Base-by-base conservation (phyloP, 257 asterid species). In the Solanum virginianum region DNA sequence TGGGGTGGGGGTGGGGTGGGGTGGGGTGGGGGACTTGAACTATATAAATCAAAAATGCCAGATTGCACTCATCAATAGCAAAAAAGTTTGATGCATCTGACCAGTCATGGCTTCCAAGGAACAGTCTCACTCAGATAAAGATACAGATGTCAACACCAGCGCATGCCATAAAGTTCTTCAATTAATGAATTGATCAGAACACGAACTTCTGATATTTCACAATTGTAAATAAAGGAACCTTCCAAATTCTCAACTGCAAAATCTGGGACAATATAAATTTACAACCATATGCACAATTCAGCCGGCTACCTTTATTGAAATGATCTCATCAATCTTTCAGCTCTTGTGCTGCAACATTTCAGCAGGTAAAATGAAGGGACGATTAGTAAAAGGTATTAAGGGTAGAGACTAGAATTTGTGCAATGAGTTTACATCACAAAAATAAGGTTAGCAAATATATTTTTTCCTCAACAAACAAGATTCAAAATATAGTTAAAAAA, bases 321-420 rank as follows among this genome's bases (percentile, higher is more conserved):
- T 95, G 92, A 94, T 89, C 90, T 96, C 98, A 84, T 94, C 98
- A 43, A 96, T 91, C 92, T 92, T 96, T 90, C 97, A 93, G 94
- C 97, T 94, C 93, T 91, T 96, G 89, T 94, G 99, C 99, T 95
- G 98, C 94, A 88, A 80, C 79, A 57, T 89, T 86, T 82, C 70
- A 92, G 80, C 65, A 56, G 75, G 84, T 81, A 86, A 88, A 86
- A 89, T 79, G 85, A 84, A 82, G 70, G 85, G 80, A 87, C 39
- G 26, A 68, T 87, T 79, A n/a, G 49, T 53, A 77, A 77, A 51
- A 77, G 82, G 82, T 26, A 14, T 0, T 10, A 39, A 70, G 10
- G 47, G 53, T n/a, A 54, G 5, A 60, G 24, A 24, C 49, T 29
- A 75, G 62, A 75, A 6, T 5, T 39, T 1, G 36, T 51, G 41